A percentile compares a stretch with the other conserved stretches of the same genome.
These are phyloP conservation scores for Gossypium sturtianum DNA, from an alignment of 345 rosid genomes.

Conservation along the genomic window DNA sequence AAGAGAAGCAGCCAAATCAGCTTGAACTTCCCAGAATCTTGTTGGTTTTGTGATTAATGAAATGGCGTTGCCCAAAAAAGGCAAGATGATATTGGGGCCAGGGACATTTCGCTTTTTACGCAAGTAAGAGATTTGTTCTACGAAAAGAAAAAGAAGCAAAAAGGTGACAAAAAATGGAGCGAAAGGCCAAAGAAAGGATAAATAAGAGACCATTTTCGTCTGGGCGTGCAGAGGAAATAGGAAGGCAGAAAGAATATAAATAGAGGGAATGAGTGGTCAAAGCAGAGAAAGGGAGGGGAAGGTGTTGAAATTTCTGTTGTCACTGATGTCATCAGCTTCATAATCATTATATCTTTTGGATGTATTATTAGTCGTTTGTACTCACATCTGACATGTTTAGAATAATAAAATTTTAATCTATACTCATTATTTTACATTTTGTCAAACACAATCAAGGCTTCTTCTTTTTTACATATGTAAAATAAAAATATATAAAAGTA, in stretches of 20 bases:
- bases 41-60: conserved; percentile 50
- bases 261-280: neutral
- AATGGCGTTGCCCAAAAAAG: conserved; percentile 60
- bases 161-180: conserved; percentile 28
- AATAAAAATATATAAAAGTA: too few relatives aligned
- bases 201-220: neutral
- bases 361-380: too few relatives aligned
- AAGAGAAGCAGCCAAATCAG: conserved; percentile 25
- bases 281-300: neutral
- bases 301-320: neutral
- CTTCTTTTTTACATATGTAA: too few relatives aligned
- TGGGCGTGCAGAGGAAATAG: neutral
- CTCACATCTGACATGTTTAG: too few relatives aligned
- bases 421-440: too few relatives aligned
- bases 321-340: too few relatives aligned
- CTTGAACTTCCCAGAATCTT: conserved; percentile 68
- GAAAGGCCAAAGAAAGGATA: neutral
- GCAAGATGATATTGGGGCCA: conserved; percentile 56
- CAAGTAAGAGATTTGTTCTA: conserved; percentile 61
- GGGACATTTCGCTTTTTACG: conserved; percentile 48
- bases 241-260: neutral
- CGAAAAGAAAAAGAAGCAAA: conserved; percentile 29
- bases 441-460: too few relatives aligned
- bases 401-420: too few relatives aligned
- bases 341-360: too few relatives aligned